These are phyloP conservation scores for Cyberlindnera mrakii DNA, from an alignment of 805 yeast genomes.

Conservation along the genomic window DNA sequence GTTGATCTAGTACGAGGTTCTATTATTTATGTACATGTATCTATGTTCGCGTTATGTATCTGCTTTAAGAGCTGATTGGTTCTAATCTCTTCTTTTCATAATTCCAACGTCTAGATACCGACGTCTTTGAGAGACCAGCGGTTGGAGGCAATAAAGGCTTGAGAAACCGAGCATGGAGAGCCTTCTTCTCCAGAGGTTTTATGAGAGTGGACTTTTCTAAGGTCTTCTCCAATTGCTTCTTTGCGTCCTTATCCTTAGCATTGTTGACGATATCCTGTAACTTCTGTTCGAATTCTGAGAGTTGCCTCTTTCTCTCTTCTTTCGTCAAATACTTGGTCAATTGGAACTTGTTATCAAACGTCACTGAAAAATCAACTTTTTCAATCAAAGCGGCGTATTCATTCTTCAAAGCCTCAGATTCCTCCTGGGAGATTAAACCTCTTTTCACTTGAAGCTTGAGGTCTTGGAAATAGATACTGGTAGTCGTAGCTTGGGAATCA, in stretches of 20 bases:
- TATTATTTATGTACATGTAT: neutral
- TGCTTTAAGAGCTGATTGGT: slow-evolving; percentile 17
- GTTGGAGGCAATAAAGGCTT: slow-evolving; percentile 52
- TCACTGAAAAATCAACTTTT: slow-evolving; percentile 37
- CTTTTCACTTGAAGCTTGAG: slow-evolving; percentile 23
- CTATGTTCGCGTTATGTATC: neutral
- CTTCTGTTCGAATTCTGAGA: slow-evolving; percentile 19
- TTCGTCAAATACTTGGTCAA: slow-evolving; percentile 34
- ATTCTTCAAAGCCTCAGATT: slow-evolving; percentile 21
- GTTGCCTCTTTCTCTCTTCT: slow-evolving; percentile 26
- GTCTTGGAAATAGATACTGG: slow-evolving; percentile 42
- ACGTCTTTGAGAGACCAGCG: slow-evolving; percentile 37
- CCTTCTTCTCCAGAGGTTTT: slow-evolving; percentile 30
- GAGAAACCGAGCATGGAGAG: slow-evolving; percentile 34
- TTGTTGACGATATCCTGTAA: slow-evolving; percentile 12
- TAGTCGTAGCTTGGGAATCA: slow-evolving; percentile 57
- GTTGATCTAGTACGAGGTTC: neutral
- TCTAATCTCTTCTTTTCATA: slow-evolving; percentile 46
- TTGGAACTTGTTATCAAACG: slow-evolving; percentile 40
- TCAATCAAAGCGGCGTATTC: slow-evolving; percentile 31
- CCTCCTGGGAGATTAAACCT: slow-evolving; percentile 24
- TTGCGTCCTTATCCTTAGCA: slow-evolving; percentile 24
- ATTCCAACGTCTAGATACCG: slow-evolving; percentile 55
- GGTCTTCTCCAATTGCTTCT: slow-evolving; percentile 35
- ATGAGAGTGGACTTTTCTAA: slow-evolving; percentile 31